Percentiles rank a stretch among this genome's conserved stretches.
Conservation (phyloP, 192 early-diverging fungal species). For the Coemansia sp. region DNA sequence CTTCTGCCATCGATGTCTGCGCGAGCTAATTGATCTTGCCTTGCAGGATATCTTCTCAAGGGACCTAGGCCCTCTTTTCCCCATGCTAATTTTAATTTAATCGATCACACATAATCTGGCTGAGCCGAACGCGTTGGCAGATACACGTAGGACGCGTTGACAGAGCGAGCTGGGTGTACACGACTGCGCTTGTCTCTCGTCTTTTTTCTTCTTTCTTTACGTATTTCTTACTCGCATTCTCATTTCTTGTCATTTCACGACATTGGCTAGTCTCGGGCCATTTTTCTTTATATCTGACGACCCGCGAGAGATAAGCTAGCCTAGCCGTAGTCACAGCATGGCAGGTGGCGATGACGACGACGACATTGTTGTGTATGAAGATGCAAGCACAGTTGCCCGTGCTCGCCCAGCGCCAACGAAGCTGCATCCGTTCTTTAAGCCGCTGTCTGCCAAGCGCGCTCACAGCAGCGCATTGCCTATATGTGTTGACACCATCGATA, state of each 20-base stretch:
- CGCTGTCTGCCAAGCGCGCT: slow-evolving; percentile 28
- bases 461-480: slow-evolving; percentile 3
- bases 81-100: not conserved
- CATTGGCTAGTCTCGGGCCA: not conserved
- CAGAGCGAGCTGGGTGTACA: no score
- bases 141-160: not conserved
- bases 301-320: not conserved
- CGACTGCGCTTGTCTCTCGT: not conserved
- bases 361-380: not conserved
- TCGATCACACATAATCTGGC: not conserved
- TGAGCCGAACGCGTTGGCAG: not conserved
- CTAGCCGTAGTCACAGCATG: not conserved
- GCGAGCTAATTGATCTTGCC: not conserved
- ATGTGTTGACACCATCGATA: not conserved
- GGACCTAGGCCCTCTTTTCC: not conserved
- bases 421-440: slow-evolving; percentile 44
- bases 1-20: not conserved
- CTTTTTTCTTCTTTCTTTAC: not conserved
- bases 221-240: not conserved
- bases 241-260: not conserved
- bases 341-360: not conserved
- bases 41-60: not conserved
- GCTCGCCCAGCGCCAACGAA: not conserved
- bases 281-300: not conserved
- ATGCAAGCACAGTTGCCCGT: not conserved